Percentiles rank a stretch among this genome's conserved stretches.
Evolutionary conservation across 805 yeast species (phyloP).

Genomic region (Scheffersomyces amazonensis): DNA sequence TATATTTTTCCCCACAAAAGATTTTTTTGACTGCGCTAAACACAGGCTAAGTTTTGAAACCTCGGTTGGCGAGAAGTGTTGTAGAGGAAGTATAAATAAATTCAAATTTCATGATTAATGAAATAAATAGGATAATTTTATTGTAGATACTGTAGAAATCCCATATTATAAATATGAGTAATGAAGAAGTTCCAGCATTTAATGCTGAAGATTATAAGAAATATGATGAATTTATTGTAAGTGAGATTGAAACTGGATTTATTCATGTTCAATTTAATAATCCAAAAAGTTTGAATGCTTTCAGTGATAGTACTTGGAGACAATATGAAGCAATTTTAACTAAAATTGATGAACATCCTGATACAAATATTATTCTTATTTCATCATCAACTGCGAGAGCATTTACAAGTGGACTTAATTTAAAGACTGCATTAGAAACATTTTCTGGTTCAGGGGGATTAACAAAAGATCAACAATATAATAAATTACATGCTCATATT

Average conservation of each 20-base stretch:
- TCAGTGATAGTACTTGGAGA: conserved; percentile 52
- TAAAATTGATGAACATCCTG: conserved; percentile 40
- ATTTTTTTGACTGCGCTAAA: background rate
- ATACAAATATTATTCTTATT: conserved; percentile 50
- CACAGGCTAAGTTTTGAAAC: too few species aligned
- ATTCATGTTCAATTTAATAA: conserved; percentile 61
- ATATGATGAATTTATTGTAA: conserved; percentile 34
- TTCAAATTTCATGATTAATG: too few species aligned
- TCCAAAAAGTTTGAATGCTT: conserved; percentile 59
- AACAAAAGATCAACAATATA: conserved; percentile 12
- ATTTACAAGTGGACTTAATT: conserved; percentile 66
- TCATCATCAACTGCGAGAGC: conserved; percentile 54
- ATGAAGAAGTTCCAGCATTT: conserved; percentile 8
- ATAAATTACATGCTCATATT: conserved; percentile 28
- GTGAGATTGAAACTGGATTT: conserved; percentile 44
- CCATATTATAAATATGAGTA: too few species aligned
- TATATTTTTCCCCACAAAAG: background rate
- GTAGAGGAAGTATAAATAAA: too few species aligned
- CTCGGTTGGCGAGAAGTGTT: too few species aligned
- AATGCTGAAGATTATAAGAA: conserved; percentile 15
- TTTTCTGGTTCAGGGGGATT: background rate
- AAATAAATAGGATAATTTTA: too few species aligned
- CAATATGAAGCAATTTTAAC: conserved; percentile 51
- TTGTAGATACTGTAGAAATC: too few species aligned
- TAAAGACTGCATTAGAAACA: conserved; percentile 30